These are phyloP conservation scores for Salvia rosmarinus DNA, from an alignment of 257 asterid genomes.

Conservation along the genomic window DNA sequence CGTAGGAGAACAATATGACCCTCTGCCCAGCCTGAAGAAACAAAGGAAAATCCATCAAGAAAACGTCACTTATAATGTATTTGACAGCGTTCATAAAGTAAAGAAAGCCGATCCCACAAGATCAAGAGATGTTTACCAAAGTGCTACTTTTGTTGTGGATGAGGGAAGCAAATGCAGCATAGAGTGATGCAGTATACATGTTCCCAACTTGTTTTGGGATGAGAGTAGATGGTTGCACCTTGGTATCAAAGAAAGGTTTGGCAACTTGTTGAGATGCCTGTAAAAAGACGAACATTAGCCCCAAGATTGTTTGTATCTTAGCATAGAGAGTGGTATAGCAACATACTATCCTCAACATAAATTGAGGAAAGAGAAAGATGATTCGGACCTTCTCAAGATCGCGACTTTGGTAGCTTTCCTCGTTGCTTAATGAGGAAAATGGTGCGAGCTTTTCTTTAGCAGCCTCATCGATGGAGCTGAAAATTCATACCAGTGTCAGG, in stretches of 20 bases:
- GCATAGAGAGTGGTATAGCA: background rate
- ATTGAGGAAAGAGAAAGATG: background rate
- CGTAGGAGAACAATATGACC: constrained; percentile 88
- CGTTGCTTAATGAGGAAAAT: constrained; percentile 65
- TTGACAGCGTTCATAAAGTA: constrained; percentile 4
- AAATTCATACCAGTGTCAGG: constrained; percentile 32
- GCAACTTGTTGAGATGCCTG: constrained; percentile 97
- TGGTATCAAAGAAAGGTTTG: constrained; percentile 72
- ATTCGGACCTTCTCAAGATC: constrained; percentile 91
- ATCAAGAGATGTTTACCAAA: constrained; percentile 58
- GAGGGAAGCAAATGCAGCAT: constrained; percentile 98
- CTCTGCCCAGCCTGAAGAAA: constrained; percentile 76
- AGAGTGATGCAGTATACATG: constrained; percentile 97
- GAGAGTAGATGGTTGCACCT: constrained; percentile 89
- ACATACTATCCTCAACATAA: background rate
- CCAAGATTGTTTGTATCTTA: background rate
- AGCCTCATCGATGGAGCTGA: constrained; percentile 81
- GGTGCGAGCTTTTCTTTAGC: constrained; percentile 76
- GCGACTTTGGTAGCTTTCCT: constrained; percentile 91
- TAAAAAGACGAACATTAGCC: constrained; percentile 29
- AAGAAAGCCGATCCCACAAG: background rate
- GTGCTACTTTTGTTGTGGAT: constrained; percentile 71
- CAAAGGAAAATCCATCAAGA: constrained; percentile 1
- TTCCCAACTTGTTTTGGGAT: constrained; percentile 97
- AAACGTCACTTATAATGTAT: background rate